Evolutionary conservation across 2,329 filamentous ascomycete species (phyloP).

Genomic region (Fusarium lyarnte): DNA sequence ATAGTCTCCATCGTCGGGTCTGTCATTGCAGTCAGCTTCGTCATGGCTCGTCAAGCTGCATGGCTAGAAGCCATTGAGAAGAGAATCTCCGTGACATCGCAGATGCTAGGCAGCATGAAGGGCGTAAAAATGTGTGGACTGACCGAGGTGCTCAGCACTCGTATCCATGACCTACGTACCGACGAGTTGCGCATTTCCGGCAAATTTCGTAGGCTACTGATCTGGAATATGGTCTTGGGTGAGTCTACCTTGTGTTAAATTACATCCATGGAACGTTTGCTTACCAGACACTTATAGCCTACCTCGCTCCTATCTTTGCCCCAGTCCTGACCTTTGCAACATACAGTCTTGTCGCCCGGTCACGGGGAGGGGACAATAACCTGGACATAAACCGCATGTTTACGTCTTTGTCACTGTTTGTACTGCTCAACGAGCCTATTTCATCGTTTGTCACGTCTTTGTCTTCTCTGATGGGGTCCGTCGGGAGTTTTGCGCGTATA

Average conservation of each 20-base stretch:
- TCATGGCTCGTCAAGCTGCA: constrained; percentile 38
- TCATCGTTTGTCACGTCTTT: constrained; percentile 18
- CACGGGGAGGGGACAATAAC: not conserved
- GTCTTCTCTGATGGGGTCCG: constrained; percentile 26
- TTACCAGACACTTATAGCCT: not conserved
- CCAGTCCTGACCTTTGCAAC: constrained; percentile 25
- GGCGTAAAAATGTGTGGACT: constrained; percentile 48
- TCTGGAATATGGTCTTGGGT: constrained; percentile 36
- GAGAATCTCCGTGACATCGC: constrained; percentile 42
- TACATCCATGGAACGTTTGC: not conserved
- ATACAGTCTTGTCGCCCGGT: constrained; percentile 25
- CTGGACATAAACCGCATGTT: constrained; percentile 33
- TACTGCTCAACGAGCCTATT: constrained; percentile 19
- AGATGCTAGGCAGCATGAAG: constrained; percentile 45
- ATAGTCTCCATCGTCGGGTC: constrained; percentile 38
- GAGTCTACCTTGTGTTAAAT: not conserved
- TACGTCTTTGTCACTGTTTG: constrained; percentile 28
- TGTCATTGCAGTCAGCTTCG: constrained; percentile 38
- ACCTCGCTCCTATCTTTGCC: constrained; percentile 31
- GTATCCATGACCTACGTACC: constrained; percentile 11
- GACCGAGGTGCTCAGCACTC: constrained; percentile 19
- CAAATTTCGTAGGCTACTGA: constrained; percentile 27
- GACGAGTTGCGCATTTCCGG: constrained; percentile 19
- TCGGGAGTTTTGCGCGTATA: constrained; percentile 29
- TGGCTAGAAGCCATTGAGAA: constrained; percentile 45